Evolutionary conservation across 345 rosid species (phyloP).

Genomic region (Bruguiera gymnorhiza): DNA sequence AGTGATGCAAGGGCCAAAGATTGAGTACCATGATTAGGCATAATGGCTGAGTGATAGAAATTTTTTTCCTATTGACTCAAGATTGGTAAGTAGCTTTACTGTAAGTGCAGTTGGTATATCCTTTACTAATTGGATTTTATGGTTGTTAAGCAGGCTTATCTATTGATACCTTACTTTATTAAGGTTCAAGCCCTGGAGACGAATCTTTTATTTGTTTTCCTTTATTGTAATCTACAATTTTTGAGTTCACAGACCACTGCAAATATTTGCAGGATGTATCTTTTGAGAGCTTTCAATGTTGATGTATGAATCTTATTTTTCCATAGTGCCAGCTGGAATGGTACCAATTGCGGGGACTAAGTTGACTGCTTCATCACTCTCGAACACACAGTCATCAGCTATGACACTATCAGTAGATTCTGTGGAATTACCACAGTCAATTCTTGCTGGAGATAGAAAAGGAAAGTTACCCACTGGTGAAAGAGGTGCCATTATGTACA

Average conservation of each 20-base stretch:
- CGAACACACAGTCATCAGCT: slow-evolving; percentile 25
- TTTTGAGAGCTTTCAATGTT: not conserved
- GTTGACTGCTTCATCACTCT: slow-evolving; percentile 34
- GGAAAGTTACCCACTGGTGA: slow-evolving; percentile 30
- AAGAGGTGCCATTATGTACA: slow-evolving; percentile 37
- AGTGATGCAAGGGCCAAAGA: not conserved
- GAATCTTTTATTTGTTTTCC: slow-evolving; percentile 3
- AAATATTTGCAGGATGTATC: not conserved
- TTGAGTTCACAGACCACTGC: not conserved
- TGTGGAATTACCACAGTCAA: slow-evolving; percentile 26
- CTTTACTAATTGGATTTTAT: not conserved
- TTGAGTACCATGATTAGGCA: slow-evolving; percentile 7
- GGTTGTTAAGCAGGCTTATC: not conserved
- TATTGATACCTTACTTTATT: not conserved
- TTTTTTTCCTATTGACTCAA: not conserved
- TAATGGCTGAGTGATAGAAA: not conserved
- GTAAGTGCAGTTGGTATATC: not conserved
- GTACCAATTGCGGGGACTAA: slow-evolving; percentile 24
- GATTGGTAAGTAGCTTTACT: not conserved
- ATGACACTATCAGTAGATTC: slow-evolving; percentile 20
- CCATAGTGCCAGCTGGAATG: slow-evolving; percentile 26
- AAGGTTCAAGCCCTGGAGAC: not conserved
- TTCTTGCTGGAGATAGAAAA: slow-evolving; percentile 24
- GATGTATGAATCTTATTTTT: slow-evolving; percentile 12
- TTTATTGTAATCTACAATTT: no score